Evolutionary conservation across 306 rosid genomes (phyloP).

Genomic region (Castanopsis chinensis): DNA sequence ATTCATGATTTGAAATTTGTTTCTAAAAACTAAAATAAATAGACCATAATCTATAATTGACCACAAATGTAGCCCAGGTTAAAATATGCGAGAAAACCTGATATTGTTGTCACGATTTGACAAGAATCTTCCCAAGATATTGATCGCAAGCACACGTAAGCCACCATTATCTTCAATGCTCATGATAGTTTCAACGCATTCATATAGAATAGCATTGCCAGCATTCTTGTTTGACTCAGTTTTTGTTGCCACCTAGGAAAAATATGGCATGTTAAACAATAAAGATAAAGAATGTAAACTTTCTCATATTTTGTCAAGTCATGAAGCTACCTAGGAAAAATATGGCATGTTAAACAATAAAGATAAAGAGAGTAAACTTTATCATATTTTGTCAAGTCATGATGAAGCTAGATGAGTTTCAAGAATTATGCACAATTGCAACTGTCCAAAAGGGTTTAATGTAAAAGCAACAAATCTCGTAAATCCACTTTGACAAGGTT

Average conservation of each 20-base stretch:
- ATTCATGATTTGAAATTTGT: neutral
- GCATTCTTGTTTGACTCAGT: conserved; percentile 97
- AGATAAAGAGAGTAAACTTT: neutral
- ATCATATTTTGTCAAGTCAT: neutral
- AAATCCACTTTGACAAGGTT: neutral
- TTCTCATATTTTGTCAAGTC: neutral
- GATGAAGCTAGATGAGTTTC: neutral
- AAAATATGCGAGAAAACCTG: conserved; percentile 52
- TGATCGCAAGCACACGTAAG: conserved; percentile 95
- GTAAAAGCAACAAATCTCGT: neutral
- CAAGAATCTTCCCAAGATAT: conserved; percentile 95
- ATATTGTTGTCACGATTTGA: conserved; percentile 97
- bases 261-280: conserved; percentile 23
- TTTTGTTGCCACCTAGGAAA: conserved; percentile 89
- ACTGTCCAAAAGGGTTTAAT: neutral
- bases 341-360: conserved; percentile 20
- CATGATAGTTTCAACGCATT: conserved; percentile 97
- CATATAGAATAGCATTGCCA: conserved; percentile 93
- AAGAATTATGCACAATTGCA: neutral
- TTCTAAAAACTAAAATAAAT: no score
- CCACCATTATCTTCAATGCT: conserved; percentile 96
- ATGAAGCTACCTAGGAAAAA: conserved; percentile 66
- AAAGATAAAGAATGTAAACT: neutral
- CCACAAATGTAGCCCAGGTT: neutral
- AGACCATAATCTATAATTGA: neutral